Evolutionary conservation across 1,284 basidiomycete species (phyloP).

Genomic region (Coniferiporia sulphurascens): DNA sequence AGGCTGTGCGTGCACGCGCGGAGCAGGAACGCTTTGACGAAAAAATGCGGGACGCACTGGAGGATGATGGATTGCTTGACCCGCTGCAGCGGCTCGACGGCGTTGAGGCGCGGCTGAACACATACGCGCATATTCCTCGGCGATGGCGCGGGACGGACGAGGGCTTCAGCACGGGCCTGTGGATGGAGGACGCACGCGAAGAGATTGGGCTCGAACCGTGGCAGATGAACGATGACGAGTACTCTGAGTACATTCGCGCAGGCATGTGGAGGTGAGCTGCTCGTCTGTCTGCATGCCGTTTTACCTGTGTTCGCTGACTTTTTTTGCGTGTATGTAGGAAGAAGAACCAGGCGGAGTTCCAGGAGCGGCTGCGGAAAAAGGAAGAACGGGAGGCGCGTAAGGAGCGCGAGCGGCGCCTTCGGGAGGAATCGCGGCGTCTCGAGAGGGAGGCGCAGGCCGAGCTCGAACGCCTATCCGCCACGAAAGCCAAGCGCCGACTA

Average conservation of each 20-base stretch:
- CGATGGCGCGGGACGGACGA: conserved; percentile 39
- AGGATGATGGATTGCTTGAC: conserved; percentile 43
- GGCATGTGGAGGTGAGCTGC: conserved; percentile 71
- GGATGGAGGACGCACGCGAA: conserved; percentile 36
- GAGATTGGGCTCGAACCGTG: conserved; percentile 46
- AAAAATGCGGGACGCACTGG: conserved; percentile 64
- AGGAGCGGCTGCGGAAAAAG: conserved; percentile 53
- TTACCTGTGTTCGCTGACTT: conserved; percentile 8
- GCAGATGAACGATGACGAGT: conserved; percentile 78
- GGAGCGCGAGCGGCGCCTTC: conserved; percentile 50
- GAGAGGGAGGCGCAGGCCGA: conserved; percentile 50
- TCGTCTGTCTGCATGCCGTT: neutral
- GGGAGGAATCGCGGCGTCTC: conserved; percentile 46
- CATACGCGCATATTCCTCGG: conserved; percentile 61
- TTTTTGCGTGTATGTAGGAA: conserved; percentile 37
- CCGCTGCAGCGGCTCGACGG: conserved; percentile 48
- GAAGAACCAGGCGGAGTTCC: conserved; percentile 61
- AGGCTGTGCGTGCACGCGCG: conserved; percentile 29
- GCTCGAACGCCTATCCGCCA: conserved; percentile 38
- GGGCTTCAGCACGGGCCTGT: conserved; percentile 23
- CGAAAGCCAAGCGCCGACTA: conserved; percentile 38
- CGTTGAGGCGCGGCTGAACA: conserved; percentile 58
- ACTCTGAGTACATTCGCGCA: conserved; percentile 71
- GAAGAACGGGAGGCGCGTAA: conserved; percentile 31
- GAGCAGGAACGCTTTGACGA: conserved; percentile 64